These are phyloP conservation scores for Chlamydomonas schloesseri DNA, from an alignment of 139 green algal genomes.

Conservation along the genomic window DNA sequence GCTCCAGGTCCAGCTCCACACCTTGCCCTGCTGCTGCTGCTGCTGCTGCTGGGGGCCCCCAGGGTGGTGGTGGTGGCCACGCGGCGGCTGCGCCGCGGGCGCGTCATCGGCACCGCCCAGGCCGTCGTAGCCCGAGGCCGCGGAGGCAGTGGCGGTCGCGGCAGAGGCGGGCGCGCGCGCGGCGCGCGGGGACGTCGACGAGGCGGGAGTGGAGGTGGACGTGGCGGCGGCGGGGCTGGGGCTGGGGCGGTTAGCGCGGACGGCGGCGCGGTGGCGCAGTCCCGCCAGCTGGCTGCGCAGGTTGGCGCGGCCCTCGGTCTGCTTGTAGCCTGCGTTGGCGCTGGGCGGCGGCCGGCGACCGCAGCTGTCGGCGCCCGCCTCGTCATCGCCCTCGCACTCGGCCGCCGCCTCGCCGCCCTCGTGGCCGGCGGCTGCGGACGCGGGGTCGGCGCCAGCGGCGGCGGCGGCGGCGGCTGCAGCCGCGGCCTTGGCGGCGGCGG, in stretches of 20 bases:
- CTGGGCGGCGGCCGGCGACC: not conserved
- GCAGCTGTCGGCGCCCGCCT: not conserved
- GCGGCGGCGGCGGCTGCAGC: too few relatives aligned
- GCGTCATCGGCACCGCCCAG: not conserved
- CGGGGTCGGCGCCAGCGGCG: not conserved
- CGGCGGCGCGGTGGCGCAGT: slow-evolving; percentile 58
- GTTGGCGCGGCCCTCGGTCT: slow-evolving; percentile 23
- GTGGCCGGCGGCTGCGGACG: not conserved
- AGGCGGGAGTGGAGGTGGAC: not conserved
- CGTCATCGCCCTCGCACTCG: not conserved
- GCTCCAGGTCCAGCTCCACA: not conserved
- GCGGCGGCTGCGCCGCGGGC: too few relatives aligned
- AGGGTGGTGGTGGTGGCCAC: too few relatives aligned
- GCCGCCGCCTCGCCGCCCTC: not conserved
- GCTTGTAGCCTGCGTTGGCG: not conserved
- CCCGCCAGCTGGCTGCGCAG: slow-evolving; percentile 60
- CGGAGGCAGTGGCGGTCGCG: not conserved
- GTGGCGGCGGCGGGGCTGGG: not conserved
- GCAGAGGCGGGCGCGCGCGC: not conserved
- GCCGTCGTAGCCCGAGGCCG: not conserved
- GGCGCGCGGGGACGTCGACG: not conserved
- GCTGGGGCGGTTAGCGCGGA: slow-evolving; percentile 39
- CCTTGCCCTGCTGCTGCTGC: too few relatives aligned
- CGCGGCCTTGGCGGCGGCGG: not conserved
- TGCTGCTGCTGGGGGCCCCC: too few relatives aligned